Base-by-base conservation (phyloP, 139 green algal species). In the Nannochloris sp. region DNA sequence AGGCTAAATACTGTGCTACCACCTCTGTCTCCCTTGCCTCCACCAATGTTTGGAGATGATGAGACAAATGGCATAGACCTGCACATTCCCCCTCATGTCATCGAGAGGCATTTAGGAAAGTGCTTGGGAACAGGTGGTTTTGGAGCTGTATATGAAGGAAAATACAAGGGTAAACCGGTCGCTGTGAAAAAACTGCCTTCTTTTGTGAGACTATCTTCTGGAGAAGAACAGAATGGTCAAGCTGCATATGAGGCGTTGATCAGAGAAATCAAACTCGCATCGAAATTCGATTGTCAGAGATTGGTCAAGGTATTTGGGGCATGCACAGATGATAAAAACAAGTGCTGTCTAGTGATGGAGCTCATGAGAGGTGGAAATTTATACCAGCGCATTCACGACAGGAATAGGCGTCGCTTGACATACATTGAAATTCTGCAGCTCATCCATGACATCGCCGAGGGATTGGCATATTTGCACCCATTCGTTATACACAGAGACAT, bases 281-380 rank as follows among this genome's bases (percentile, higher is more conserved):
- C 59, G 49, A 76, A 74, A 45, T 84, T 86, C 45, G 59, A 71
- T 45, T 66, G 59, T 53, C 58, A 80, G 14, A 71, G 73, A 14
- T 65, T 92, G 16, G 85, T 92, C 14, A 59, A 61, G 17, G 74
- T 82, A 53, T 72, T 69, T 26, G 85, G 76, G 2, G 85, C 85
- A 12, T 87, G 79, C 61, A 72, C 85, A 5, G 61, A 60, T 2
- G 67, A 72, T 49, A 53, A 48, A 8, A 44, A 76, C 53, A 68
- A 85, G 26, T 60, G 84, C 20, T 86, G 80, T 29, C 71, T 94
- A 10, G 84, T 94, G 31, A 93, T 94, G 86, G 87, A 94, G 77
- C 71, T 94, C 14, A 63, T 80, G 12, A 73, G 86, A 62, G 80
- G 77, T 1, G 85, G 85, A 40, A 87, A 74, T 63, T 75, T 94